phyloP scores from a whole-genome alignment of 352 stramenopile species.

The Thraustochytrium striatum region DNA sequence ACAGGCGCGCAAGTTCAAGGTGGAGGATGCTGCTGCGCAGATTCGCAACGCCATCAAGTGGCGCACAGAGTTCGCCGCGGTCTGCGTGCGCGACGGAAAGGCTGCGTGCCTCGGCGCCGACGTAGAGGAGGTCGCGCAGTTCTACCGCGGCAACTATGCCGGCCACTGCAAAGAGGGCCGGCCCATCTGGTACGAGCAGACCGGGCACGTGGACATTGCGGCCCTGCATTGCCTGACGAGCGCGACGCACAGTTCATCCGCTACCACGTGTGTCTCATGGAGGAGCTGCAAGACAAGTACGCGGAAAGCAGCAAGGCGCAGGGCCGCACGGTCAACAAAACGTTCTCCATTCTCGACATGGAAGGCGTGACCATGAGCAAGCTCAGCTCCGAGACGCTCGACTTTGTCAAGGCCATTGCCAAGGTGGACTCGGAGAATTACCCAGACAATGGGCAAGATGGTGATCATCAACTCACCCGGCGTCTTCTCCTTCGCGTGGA shows the following conservation, averaged over 20 bases:
- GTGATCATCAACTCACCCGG: constrained; percentile 67
- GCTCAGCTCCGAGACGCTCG: constrained; percentile 32
- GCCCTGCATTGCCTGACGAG: constrained; percentile 24
- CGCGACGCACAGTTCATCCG: constrained; percentile 26
- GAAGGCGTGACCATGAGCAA: constrained; percentile 47
- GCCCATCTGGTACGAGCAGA: constrained; percentile 46
- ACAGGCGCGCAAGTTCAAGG: constrained; percentile 49
- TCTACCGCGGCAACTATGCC: constrained; percentile 24
- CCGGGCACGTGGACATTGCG: not conserved
- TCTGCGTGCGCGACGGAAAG: constrained; percentile 24
- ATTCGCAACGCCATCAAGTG: constrained; percentile 14
- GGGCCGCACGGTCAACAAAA: constrained; percentile 21
- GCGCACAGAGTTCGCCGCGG: constrained; percentile 6
- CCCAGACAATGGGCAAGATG: constrained; percentile 67
- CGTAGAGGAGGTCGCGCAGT: constrained; percentile 20
- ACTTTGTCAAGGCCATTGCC: constrained; percentile 34
- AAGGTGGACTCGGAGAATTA: constrained; percentile 57
- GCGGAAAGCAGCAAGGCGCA: not conserved
- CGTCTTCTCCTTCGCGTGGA: constrained; percentile 68
- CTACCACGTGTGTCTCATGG: constrained; percentile 44
- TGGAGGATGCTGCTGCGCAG: constrained; percentile 1
- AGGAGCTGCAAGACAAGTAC: constrained; percentile 50
- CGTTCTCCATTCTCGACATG: constrained; percentile 44
- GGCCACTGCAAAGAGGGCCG: constrained; percentile 31
- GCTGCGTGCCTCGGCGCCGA: constrained; percentile 12